Base-by-base conservation (phyloP, 2,329 filamentous ascomycete species). In the Aspergillus amoenus region DNA sequence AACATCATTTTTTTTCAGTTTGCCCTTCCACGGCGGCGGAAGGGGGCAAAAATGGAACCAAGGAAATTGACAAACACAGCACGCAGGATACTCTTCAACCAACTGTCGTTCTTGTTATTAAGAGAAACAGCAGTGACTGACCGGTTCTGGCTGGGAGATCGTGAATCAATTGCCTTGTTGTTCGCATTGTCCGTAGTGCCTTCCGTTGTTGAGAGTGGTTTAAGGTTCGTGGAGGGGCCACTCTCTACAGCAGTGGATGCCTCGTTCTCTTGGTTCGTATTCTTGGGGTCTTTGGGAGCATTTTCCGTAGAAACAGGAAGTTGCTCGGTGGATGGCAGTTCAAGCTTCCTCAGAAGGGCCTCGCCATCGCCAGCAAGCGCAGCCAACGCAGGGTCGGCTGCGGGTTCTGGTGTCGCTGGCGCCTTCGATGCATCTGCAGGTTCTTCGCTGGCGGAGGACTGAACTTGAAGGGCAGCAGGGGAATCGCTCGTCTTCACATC, bases 241-340 rank as follows among this genome's bases (percentile, higher is more conserved):
- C 48, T 46, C 43, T 47, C 43, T 12, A 42, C 18, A 18, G 50
- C 40, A 41, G 58, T 50, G 13, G 56, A 30, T 13, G 52, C 34
- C 42, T 64, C 49, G 37, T 61, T 45, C 56, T 58, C 53, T 41
- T 55, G 57, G 39, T 51, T 50, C 30, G 53, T 57, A 54, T 61
- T 57, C 48, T 60, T 52, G 13, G 53, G 32, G 22, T 62, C 44
- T 30, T 51, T 57, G 9, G 62, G 59, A 24, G 56, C 34, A 22
- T 45, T 52, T n/a, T 52, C 57, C 89, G 53, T 91, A 93, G 60
- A 59, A 21, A 64, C 53, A 27, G 65, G 52, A 42, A 70, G 48
- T 40, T 69, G 64, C 30, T 72, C 68, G 18, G 68, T 67, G 11
- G 70, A 70, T 3, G 71, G 70, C 39, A 65, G 59, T 39, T 69